Evolutionary conservation across 148 eudicot species (phyloP).

Genomic region (Chenopodium album): DNA sequence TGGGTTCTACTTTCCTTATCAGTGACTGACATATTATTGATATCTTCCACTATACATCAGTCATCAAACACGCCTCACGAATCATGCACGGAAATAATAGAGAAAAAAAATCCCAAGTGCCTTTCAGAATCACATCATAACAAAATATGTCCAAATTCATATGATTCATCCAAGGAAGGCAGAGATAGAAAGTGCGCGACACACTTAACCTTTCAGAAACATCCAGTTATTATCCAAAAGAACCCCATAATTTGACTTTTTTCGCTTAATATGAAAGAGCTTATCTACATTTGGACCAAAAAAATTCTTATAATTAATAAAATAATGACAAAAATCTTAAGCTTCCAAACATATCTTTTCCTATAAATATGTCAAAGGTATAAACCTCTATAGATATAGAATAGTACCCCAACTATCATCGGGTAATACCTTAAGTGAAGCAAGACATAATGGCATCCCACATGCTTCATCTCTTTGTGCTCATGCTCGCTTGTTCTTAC

Average conservation of each 20-base stretch:
- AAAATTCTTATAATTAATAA: too few relatives aligned
- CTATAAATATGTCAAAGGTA: slow-evolving; percentile 23
- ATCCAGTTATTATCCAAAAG: slow-evolving; percentile 29
- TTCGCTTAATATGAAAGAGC: neutral
- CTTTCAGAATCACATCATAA: neutral
- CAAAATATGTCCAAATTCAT: slow-evolving; percentile 16
- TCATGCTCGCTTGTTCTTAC: slow-evolving; percentile 35
- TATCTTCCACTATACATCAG: slow-evolving; percentile 29
- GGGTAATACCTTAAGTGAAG: slow-evolving; percentile 2
- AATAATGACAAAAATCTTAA: neutral
- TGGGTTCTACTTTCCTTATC: slow-evolving; percentile 21
- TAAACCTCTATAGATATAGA: neutral
- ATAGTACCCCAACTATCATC: neutral
- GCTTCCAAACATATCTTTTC: neutral
- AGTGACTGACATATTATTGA: slow-evolving; percentile 21
- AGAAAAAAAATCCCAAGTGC: slow-evolving; percentile 12
- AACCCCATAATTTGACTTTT: slow-evolving; percentile 16
- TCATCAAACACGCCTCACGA: neutral
- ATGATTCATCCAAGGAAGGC: neutral
- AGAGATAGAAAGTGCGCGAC: slow-evolving; percentile 18
- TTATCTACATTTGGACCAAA: too few relatives aligned
- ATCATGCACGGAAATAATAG: slow-evolving; percentile 1
- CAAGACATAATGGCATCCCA: slow-evolving; percentile 27
- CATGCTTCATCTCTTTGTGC: slow-evolving; percentile 27
- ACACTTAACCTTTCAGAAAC: slow-evolving; percentile 23